These are phyloP conservation scores for Mimosa pudica DNA, from an alignment of 306 rosid species.

Conservation along the genomic window DNA sequence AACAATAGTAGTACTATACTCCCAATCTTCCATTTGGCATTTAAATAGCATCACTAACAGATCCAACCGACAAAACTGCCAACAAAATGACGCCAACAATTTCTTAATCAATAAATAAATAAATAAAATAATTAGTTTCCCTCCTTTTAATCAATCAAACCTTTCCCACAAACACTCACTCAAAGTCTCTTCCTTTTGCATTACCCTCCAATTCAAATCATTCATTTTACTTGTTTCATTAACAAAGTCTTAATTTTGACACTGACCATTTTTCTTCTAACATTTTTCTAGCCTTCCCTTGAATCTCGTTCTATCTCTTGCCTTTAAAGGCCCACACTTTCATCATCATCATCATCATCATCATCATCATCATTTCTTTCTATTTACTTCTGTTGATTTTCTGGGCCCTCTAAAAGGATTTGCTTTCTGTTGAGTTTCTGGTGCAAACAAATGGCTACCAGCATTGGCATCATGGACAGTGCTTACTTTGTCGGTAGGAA, in stretches of 20 bases:
- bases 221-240: neutral
- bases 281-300: slow-evolving; percentile 19
- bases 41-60: neutral
- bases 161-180: neutral
- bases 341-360: neutral
- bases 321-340: neutral
- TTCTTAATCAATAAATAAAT: neutral
- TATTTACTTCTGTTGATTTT: neutral
- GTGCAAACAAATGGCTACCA: slow-evolving; percentile 64
- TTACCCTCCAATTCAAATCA: slow-evolving; percentile 21
- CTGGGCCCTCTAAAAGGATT: slow-evolving; percentile 6
- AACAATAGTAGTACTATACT: neutral
- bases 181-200: slow-evolving; percentile 8
- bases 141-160: neutral
- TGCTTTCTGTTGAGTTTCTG: slow-evolving; percentile 11
- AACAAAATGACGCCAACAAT: neutral
- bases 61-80: neutral
- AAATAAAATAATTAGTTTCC: slow-evolving; percentile 11
- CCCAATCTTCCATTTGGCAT: slow-evolving; percentile 21
- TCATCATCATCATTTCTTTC: neutral
- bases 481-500: slow-evolving; percentile 96
- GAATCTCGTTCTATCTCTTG: neutral
- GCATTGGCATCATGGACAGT: slow-evolving; percentile 92
- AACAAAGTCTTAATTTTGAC: slow-evolving; percentile 3
- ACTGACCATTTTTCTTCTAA: slow-evolving; percentile 3